Evolutionary conservation across 345 rosid genomes (phyloP).

Genomic region (Dovyalis caffra): DNA sequence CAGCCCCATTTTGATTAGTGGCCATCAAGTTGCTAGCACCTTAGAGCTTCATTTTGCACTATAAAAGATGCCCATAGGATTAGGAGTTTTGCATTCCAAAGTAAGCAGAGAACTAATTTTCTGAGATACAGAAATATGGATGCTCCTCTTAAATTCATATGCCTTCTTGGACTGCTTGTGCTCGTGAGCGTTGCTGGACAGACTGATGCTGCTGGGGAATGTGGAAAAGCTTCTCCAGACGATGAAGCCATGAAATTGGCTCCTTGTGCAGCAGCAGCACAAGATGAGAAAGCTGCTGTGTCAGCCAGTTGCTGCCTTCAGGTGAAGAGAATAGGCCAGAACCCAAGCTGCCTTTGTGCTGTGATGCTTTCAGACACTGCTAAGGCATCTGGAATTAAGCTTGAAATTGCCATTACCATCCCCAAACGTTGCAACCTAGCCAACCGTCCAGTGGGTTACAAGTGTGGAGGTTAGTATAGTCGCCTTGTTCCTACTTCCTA

Average conservation of each 20-base stretch:
- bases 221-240: slow-evolving; percentile 40
- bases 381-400: slow-evolving; percentile 37
- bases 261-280: slow-evolving; percentile 39
- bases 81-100: slow-evolving; percentile 9
- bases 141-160: slow-evolving; percentile 19
- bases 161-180: slow-evolving; percentile 29
- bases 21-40: not conserved
- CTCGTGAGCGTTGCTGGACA: not conserved
- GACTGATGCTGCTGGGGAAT: slow-evolving; percentile 40
- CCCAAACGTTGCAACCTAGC: slow-evolving; percentile 47
- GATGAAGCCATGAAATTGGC: slow-evolving; percentile 37
- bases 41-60: slow-evolving; percentile 21
- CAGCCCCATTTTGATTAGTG: slow-evolving; percentile 34
- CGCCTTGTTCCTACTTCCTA: not conserved
- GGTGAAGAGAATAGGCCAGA: slow-evolving; percentile 36
- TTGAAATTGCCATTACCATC: slow-evolving; percentile 36
- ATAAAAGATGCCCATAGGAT: slow-evolving; percentile 19
- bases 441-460: slow-evolving; percentile 47
- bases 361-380: slow-evolving; percentile 42
- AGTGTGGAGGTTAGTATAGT: slow-evolving; percentile 48
- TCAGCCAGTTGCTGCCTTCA: slow-evolving; percentile 36
- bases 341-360: slow-evolving; percentile 40
- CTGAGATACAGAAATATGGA: slow-evolving; percentile 18
- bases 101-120: not conserved
- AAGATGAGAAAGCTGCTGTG: slow-evolving; percentile 32